These are phyloP conservation scores for Arxiozyma heterogenica DNA, from an alignment of 1,139 yeast species.

Conservation along the genomic window DNA sequence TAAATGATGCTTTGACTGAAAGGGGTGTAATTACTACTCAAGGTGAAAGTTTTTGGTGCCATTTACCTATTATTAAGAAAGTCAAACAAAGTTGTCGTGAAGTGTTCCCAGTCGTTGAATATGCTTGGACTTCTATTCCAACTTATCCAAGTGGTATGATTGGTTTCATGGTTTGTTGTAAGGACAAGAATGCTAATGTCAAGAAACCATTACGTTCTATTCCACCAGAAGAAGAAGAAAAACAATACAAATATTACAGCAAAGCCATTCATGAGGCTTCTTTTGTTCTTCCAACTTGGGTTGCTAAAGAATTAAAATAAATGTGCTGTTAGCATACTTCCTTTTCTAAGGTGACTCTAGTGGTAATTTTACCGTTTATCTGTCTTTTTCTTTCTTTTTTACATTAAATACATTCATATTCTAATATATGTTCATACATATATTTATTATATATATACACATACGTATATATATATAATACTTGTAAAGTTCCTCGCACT, in stretches of 20 bases:
- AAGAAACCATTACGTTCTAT: conserved; percentile 60
- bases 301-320: conserved; percentile 37
- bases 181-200: conserved; percentile 56
- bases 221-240: conserved; percentile 51
- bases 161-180: conserved; percentile 88
- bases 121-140: conserved; percentile 83
- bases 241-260: conserved; percentile 71
- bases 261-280: conserved; percentile 73
- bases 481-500: not conserved
- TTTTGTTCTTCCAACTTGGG: conserved; percentile 84
- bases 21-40: conserved; percentile 88
- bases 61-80: conserved; percentile 66
- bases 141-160: conserved; percentile 91
- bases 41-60: conserved; percentile 86
- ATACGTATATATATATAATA: not conserved
- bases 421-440: not conserved
- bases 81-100: conserved; percentile 65
- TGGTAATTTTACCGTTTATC: not conserved
- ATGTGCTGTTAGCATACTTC: not conserved
- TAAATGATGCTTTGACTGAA: conserved; percentile 69
- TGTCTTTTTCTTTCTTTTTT: not conserved
- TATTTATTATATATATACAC: not conserved
- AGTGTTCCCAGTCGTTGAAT: conserved; percentile 82
- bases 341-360: no score
- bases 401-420: not conserved